phyloP scores from a whole-genome alignment of 371 early-diverging fungal species.

The Nematocida sp. region DNA sequence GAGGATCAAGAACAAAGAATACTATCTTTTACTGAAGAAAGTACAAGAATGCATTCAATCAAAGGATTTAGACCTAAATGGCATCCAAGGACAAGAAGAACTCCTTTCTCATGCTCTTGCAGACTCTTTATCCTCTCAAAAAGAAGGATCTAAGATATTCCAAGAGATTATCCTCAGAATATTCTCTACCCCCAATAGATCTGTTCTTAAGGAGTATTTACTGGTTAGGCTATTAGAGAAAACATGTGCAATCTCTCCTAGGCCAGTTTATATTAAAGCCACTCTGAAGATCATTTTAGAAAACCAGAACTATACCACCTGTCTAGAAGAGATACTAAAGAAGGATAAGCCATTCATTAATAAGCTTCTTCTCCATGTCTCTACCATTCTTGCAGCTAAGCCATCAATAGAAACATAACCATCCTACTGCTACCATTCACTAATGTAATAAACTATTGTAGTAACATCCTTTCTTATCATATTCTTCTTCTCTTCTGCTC shows the following conservation, averaged over 20 bases:
- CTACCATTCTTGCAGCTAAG: slow-evolving; percentile 28
- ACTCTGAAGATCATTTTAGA: slow-evolving; percentile 30
- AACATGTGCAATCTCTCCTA: slow-evolving; percentile 24
- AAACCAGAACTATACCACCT: slow-evolving; percentile 9
- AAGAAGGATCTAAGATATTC: slow-evolving; percentile 20
- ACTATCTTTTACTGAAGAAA: slow-evolving; percentile 8
- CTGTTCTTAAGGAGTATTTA: slow-evolving; percentile 26
- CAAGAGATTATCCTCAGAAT: slow-evolving; percentile 20
- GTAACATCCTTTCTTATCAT: too few relatives aligned
- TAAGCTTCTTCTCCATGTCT: slow-evolving; percentile 39
- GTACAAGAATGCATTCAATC: neutral
- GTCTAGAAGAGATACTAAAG: slow-evolving; percentile 24
- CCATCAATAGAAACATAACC: neutral
- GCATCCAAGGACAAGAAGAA: neutral
- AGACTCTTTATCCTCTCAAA: slow-evolving; percentile 24
- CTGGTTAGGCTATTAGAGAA: slow-evolving; percentile 39
- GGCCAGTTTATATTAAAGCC: slow-evolving; percentile 23
- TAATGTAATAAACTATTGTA: too few relatives aligned
- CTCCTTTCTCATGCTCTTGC: slow-evolving; percentile 36
- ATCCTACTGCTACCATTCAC: neutral
- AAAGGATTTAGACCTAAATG: neutral
- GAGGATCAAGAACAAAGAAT: slow-evolving; percentile 2
- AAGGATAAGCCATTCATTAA: slow-evolving; percentile 31
- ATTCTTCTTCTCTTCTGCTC: too few relatives aligned
- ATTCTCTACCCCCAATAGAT: neutral